Conservation (phyloP, 2,329 filamentous ascomycete species). For the Ambrosiella xylebori region DNA sequence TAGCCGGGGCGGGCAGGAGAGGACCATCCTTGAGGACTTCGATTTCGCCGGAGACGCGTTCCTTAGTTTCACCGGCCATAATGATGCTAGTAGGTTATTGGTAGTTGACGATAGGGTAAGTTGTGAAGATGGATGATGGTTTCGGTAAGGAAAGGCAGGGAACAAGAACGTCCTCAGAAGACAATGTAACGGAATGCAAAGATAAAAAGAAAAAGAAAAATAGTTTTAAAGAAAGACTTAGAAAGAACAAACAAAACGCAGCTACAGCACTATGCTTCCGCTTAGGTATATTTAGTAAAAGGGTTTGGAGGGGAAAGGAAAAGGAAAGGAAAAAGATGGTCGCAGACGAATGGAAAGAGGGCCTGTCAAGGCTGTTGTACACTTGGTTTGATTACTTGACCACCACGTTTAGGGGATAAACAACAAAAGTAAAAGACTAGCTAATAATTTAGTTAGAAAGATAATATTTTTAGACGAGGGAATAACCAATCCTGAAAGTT, state of each 20-base stretch:
- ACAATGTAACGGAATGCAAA: background rate
- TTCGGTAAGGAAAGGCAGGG: background rate
- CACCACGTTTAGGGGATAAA: background rate
- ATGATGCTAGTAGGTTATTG: conserved; percentile 12
- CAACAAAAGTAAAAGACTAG: background rate
- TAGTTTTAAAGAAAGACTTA: conserved; percentile 1
- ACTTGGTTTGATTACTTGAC: background rate
- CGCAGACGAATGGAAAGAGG: too few species aligned
- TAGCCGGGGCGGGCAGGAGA: conserved; percentile 47
- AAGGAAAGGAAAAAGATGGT: too few species aligned
- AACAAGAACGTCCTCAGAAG: background rate
- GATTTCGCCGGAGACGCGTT: conserved; percentile 63
- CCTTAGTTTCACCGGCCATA: conserved; percentile 53
- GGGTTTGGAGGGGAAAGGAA: too few species aligned
- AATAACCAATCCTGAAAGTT: background rate
- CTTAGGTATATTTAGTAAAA: background rate
- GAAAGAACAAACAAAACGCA: background rate
- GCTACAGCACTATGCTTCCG: background rate
- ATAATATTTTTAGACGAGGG: background rate
- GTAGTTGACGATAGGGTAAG: background rate
- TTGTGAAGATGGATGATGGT: background rate
- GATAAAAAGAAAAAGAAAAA: background rate
- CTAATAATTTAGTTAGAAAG: background rate
- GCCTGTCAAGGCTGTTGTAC: too few species aligned
- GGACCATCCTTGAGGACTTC: conserved; percentile 31